Conservation (phyloP, 2,329 filamentous ascomycete genomes). For the Coniochaeta pulveracea region DNA sequence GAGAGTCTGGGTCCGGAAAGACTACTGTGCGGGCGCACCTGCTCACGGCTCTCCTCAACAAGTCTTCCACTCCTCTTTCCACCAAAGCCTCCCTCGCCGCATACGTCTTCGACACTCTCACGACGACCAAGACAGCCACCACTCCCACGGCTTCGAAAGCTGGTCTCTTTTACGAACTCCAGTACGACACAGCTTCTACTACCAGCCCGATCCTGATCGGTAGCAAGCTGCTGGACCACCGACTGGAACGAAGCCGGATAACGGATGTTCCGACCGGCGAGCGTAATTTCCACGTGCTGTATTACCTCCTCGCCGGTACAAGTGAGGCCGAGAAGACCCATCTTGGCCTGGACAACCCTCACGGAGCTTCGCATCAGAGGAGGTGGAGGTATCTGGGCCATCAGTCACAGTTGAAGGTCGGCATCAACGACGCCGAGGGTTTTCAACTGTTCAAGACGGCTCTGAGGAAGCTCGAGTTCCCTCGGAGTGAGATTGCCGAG, state of each 20-base stretch:
- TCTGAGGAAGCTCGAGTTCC: conserved; percentile 86
- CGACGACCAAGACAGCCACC: conserved; percentile 92
- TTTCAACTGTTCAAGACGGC: conserved; percentile 98
- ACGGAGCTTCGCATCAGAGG: conserved; percentile 47
- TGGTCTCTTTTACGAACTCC: conserved; percentile 88
- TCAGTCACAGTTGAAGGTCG: conserved; percentile 91
- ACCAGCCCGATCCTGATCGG: conserved; percentile 82
- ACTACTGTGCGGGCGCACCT: conserved; percentile 88
- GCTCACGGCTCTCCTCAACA: conserved; percentile 73
- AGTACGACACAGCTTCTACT: conserved; percentile 84
- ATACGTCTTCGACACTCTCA: conserved; percentile 92
- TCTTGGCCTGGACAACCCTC: conserved; percentile 48
- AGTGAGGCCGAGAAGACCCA: conserved; percentile 84
- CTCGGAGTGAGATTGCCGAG: conserved; percentile 85
- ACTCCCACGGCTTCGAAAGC: conserved; percentile 94
- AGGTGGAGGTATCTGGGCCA: conserved; percentile 95
- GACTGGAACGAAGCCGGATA: conserved; percentile 83
- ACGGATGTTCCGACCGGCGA: conserved; percentile 89
- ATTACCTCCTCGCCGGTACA: conserved; percentile 89
- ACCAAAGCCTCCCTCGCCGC: conserved; percentile 87
- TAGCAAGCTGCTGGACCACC: conserved; percentile 87
- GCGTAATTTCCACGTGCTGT: conserved; percentile 90
- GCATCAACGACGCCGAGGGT: conserved; percentile 89
- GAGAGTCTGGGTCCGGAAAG: conserved; percentile 93
- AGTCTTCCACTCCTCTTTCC: conserved; percentile 85